Evolutionary conservation across 2,329 filamentous ascomycete species (phyloP), one percentile per base, ranked within the genome.

Genomic region (Sordariomycetes sp.): DNA sequence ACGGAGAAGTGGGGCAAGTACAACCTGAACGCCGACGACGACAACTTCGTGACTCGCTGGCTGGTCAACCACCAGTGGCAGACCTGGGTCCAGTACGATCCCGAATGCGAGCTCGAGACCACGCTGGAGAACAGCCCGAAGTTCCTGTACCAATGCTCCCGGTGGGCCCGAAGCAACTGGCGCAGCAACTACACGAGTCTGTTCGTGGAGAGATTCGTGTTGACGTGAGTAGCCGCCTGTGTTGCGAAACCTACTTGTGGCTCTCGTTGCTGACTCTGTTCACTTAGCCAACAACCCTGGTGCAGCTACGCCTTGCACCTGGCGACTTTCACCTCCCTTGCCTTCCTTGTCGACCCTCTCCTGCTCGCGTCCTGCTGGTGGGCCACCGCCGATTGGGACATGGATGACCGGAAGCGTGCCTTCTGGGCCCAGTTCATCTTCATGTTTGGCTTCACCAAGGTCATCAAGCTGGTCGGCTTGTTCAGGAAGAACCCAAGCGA

Each of bases 131-230:
- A 93, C 70, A 88, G 92, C 69, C 77, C 81, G 59, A 95, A 92
- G 68, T 97, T 96, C 68, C 77, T 97, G 62, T 93, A 90, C 69
- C 93, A 97, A 73, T 97, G 93, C 73, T 84, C 93, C 53, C 83
- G 93, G 54, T 97, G 93, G 93, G 91, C 94, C 51, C 86, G 93
- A 67, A 97, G 92, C 78, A 97, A 97, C 74, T 97, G 93, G 93
- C 82, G 93, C 69, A 96, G 91, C 77, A 97, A 97, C 72, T 86
- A 90, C 72, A 97, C 90, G 57, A 97, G 90, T 71, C 79, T 97
- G 68, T 81, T 93, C 63, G 83, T 83, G 62, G 93, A 97, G 74
- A 79, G 87, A 69, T 82, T 90, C 68, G 89, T 97, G 67, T 90
- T 89, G 85, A 85, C 75, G 92, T 96, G 81, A 86, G 90, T 85